Evolutionary conservation across 805 yeast species (phyloP), one percentile per base, ranked within the genome.

Genomic region (Saturnispora kantuleensis): DNA sequence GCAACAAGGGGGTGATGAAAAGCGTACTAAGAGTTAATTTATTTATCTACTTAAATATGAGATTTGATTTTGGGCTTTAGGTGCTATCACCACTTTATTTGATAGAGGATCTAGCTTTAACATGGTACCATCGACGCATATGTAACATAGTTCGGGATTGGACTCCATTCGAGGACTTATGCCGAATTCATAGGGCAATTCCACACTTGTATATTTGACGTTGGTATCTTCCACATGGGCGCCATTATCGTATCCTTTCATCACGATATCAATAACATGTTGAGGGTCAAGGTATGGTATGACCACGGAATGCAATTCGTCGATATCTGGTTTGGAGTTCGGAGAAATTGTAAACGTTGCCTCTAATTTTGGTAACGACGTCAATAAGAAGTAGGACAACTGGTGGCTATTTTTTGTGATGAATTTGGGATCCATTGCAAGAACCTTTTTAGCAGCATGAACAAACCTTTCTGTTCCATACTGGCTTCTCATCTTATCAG

Each of bases 61-160:
- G 35, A 44, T 35, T 11, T 44, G 16, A 30, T 34, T 38, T 38
- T 44, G 46, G n/a, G 35, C 28, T 13, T 38, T 28, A 17, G 35
- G 34, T n/a, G 33, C 13, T 10, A 44, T 33, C 10, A 18, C 10
- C 9, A 44, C 35, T n/a, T 18, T 7, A 21, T 45, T 44, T 15
- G 37, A 13, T 3, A 4, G 9, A 9, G 45, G 41, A 36, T 42
- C 16, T 10, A 56, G 12, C 26, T 42, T 31, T 13, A 73, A 55
- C 2, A 76, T 78, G 15, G 72, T 62, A 0, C 93, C 93, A 58
- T 83, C 93, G 10, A 83, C 55, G 54, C 90, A 83, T 57, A 81
- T 70, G 31, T 87, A 63, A 49, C 73, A 62, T n/a, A 64, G 54
- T 10, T 53, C 12, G 1, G 29, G 16, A 18, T 21, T 21, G 26